Conservation (phyloP, 176 grass and related monocot species). For the Oryza australiensis region DNA sequence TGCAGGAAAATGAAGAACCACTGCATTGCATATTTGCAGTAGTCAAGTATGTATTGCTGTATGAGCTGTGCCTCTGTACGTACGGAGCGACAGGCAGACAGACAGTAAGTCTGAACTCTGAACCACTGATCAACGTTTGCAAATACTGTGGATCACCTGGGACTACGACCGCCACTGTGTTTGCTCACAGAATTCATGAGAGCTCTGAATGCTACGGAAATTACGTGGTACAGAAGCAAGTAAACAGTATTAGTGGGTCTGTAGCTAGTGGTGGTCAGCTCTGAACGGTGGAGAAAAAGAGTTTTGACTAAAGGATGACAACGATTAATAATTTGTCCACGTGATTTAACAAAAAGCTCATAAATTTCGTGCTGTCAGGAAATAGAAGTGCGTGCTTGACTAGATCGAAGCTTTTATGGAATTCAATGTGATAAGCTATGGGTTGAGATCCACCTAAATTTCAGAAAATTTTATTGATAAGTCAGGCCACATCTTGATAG, state of each 20-base stretch:
- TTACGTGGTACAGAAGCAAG: not conserved
- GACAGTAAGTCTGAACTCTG: not conserved
- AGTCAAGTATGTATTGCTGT: not conserved
- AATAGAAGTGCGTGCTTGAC: slow-evolving; percentile 39
- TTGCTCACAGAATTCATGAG: not conserved
- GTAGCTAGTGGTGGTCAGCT: not conserved
- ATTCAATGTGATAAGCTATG: slow-evolving; percentile 33
- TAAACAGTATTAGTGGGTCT: not conserved
- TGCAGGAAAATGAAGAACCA: not conserved
- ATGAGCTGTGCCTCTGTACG: not conserved
- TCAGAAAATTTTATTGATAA: slow-evolving; percentile 32
- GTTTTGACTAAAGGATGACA: slow-evolving; percentile 11
- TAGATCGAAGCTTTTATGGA: not conserved
- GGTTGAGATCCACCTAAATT: slow-evolving; percentile 19
- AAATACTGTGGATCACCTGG: slow-evolving; percentile 1
- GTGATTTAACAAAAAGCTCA: slow-evolving; percentile 32
- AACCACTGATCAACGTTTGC: not conserved
- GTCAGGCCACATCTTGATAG: slow-evolving; percentile 48
- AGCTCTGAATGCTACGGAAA: not conserved
- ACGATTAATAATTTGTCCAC: not conserved
- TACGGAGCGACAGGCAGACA: not conserved
- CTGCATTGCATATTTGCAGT: not conserved
- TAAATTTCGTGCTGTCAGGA: not conserved
- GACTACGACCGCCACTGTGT: not conserved
- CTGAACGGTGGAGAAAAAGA: not conserved